Evolutionary conservation across 176 grass and related monocot species (phyloP), one percentile per base, ranked within the genome.

Genomic region (Panicum miliaceum): DNA sequence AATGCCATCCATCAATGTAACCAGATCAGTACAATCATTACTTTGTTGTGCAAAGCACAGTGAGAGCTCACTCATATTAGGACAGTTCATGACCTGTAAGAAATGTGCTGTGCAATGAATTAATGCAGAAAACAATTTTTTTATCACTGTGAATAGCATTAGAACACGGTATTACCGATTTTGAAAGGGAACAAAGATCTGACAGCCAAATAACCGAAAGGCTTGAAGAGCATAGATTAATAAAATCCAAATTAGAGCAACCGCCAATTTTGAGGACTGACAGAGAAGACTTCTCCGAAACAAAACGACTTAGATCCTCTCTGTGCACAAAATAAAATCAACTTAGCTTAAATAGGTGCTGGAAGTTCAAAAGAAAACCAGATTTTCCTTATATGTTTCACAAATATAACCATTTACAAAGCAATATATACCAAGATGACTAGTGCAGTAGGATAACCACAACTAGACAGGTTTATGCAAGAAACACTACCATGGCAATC

Each of bases 211-310:
- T 81, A 71, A 86, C 89, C 45, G 88, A 90, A 71, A 96, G 83
- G 67, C 87, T 92, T 90, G 96, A 90, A 48, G 96, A 99, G 81
- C 85, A 81, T 76, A 99, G 37, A 79, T 90, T 94, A 82, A 99
- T 80, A 89, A 79, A 86, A 68, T 84, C 93, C 86, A 99, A 82
- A 84, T 86, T 94, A 64, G 79, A 89, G 88, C 96, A 94, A 81
- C 88, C 89, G 68, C 88, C 88, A 29, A 96, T 70, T 88, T 96
- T 99, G 63, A 99, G 82, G 53, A 84, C 82, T 63, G 89, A 87
- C 26, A 99, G 88, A 76, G 68, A 83, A 38, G 16, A 75, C 84
- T 90, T 96, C 85, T 96, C 93, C 38, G 86, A 89, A 75, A 92
- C 89, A 96, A 99, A 85, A 41, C 53, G 85, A 71, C 43, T 75